Conservation (phyloP, 106 monocot genomes). For the Alisma plantagoaquatica region DNA sequence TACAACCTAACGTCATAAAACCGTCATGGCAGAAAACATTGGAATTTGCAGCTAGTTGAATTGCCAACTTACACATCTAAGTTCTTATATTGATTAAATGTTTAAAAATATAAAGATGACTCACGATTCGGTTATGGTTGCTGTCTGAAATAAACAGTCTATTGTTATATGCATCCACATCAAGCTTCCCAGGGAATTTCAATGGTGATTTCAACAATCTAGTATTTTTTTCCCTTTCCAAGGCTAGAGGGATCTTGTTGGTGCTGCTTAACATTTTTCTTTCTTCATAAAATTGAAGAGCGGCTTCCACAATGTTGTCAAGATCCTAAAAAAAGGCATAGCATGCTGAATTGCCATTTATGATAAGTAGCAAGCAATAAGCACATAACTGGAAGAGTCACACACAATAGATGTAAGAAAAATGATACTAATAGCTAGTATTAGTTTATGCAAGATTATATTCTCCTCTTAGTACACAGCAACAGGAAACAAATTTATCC, state of each 20-base stretch:
- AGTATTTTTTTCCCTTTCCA: constrained; percentile 67
- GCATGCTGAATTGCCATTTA: too few relatives aligned
- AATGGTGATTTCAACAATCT: constrained; percentile 53
- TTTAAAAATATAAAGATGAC: constrained; percentile 8
- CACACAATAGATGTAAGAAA: too few relatives aligned
- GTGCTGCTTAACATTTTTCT: constrained; percentile 51
- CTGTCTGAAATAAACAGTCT: constrained; percentile 96
- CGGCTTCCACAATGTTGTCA: constrained; percentile 79
- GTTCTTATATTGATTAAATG: too few relatives aligned
- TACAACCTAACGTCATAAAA: constrained; percentile 87
- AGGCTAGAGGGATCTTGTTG: constrained; percentile 48
- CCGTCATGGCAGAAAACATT: too few relatives aligned
- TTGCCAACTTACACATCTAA: too few relatives aligned
- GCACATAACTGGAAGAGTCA: too few relatives aligned
- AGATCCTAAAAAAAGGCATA: constrained; percentile 77
- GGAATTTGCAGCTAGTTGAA: too few relatives aligned
- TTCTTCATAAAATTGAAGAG: constrained; percentile 81
- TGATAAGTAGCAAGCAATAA: too few relatives aligned
- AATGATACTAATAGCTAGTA: too few relatives aligned
- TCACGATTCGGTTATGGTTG: constrained; percentile 96
- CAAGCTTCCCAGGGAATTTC: constrained; percentile 93
- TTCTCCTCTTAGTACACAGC: too few relatives aligned
- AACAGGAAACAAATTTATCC: too few relatives aligned
- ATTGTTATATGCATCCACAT: constrained; percentile 65
- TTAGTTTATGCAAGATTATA: too few relatives aligned